Percentiles rank a stretch among this genome's conserved stretches.
Evolutionary conservation across 495 filamentous ascomycete genomes (phyloP).

Genomic region (Hyaloscypha finlandica): DNA sequence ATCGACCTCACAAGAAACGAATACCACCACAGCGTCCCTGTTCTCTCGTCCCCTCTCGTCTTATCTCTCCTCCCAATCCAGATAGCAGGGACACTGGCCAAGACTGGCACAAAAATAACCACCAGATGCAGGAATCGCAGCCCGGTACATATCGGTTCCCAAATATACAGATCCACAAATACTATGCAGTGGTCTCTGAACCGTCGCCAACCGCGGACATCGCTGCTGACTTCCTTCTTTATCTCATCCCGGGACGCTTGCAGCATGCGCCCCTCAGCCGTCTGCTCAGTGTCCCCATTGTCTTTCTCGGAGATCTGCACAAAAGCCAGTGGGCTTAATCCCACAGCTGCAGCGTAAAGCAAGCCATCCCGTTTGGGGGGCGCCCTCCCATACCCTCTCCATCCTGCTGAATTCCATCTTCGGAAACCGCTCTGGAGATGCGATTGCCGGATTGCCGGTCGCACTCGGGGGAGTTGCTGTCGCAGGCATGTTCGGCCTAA

Average conservation of each 20-base stretch:
- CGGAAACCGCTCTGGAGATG: constrained; percentile 28
- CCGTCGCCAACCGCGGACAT: constrained; percentile 57
- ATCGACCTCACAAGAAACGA: constrained; percentile 81
- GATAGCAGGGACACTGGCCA: constrained; percentile 74
- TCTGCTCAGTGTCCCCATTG: constrained; percentile 60
- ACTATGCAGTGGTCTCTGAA: constrained; percentile 56
- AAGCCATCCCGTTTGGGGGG: constrained; percentile 39
- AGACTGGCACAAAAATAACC: constrained; percentile 87
- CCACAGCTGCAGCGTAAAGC: constrained; percentile 45
- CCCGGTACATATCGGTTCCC: constrained; percentile 87
- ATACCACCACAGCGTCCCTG: constrained; percentile 95
- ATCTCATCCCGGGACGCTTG: constrained; percentile 77
- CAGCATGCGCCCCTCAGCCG: constrained; percentile 82
- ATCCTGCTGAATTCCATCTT: constrained; percentile 10
- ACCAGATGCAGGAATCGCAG: constrained; percentile 82
- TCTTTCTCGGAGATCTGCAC: constrained; percentile 69
- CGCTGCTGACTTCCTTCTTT: constrained; percentile 60
- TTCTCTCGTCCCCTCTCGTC: constrained; percentile 66
- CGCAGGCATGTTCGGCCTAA: constrained; percentile 56
- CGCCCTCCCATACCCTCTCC: constrained; percentile 27
- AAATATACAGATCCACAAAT: constrained; percentile 69
- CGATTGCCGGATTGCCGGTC: constrained; percentile 33
- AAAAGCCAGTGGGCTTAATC: constrained; percentile 67
- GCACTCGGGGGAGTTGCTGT: constrained; percentile 32
- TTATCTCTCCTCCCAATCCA: constrained; percentile 69